These are phyloP conservation scores for Neurospora sp. DNA, from an alignment of 2,329 filamentous ascomycete species.

Conservation along the genomic window DNA sequence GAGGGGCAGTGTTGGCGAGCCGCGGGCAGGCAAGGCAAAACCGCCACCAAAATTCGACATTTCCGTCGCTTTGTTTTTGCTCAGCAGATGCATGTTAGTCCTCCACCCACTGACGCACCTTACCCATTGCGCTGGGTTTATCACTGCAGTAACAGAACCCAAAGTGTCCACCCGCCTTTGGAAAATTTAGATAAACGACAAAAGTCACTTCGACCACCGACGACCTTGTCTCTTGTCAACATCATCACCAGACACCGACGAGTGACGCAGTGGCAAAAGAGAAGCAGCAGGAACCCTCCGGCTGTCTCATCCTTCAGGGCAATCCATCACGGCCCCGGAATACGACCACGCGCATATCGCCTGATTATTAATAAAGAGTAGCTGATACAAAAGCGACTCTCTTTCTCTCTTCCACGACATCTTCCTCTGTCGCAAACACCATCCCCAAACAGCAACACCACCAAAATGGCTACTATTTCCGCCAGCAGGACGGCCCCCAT, in stretches of 20 bases:
- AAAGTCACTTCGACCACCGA: neutral
- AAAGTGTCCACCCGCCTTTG: neutral
- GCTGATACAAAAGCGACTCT: neutral
- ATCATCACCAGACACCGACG: neutral
- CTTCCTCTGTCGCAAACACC: neutral
- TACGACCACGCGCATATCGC: neutral
- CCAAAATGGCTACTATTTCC: slow-evolving; percentile 39
- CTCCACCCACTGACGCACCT: neutral
- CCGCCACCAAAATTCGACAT: neutral
- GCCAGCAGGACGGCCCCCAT: slow-evolving; percentile 24
- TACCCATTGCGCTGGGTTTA: neutral
- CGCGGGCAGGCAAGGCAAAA: neutral
- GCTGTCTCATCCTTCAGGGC: neutral
- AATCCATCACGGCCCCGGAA: neutral
- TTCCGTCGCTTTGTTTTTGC: neutral
- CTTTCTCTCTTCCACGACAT: neutral
- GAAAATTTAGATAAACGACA: neutral
- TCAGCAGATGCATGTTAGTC: neutral
- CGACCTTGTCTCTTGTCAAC: neutral
- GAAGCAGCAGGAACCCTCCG: neutral
- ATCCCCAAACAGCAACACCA: neutral
- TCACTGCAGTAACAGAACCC: neutral
- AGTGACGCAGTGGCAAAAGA: neutral
- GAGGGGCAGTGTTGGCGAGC: neutral
- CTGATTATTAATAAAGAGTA: neutral